Conservation (phyloP, 1,284 basidiomycete genomes). For the Moesziomyces antarcticus region DNA sequence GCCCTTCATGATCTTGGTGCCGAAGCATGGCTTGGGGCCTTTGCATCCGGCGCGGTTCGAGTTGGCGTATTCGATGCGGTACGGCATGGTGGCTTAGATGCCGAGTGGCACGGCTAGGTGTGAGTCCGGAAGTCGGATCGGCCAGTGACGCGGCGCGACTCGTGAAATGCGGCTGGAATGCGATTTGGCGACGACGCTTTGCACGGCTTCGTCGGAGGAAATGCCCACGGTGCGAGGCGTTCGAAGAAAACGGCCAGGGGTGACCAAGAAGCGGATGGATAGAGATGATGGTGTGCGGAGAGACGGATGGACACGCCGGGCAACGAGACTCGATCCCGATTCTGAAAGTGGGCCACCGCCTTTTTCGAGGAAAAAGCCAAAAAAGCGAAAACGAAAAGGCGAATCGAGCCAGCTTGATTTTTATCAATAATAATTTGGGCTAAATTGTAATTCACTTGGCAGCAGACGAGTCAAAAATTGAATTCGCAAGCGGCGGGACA, state of each 20-base stretch:
- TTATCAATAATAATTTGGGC: neutral
- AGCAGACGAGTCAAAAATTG: neutral
- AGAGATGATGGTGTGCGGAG: conserved; percentile 15
- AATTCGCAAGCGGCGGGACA: neutral
- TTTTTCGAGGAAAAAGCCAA: conserved; percentile 2
- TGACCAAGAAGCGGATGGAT: conserved; percentile 1
- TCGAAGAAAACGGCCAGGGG: neutral
- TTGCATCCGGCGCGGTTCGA: conserved; percentile 80
- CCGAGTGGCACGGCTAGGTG: neutral
- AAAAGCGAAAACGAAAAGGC: neutral
- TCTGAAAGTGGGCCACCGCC: neutral
- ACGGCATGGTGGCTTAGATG: conserved; percentile 40
- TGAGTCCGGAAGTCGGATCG: neutral
- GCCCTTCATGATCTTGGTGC: conserved; percentile 79
- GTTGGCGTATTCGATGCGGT: conserved; percentile 59
- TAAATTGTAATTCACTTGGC: neutral
- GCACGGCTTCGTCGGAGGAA: neutral
- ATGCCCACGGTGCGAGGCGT: neutral
- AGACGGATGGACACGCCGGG: conserved; percentile 13
- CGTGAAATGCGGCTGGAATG: neutral
- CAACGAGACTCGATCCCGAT: neutral
- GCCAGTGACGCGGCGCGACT: neutral
- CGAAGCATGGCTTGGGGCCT: conserved; percentile 88
- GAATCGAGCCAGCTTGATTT: neutral
- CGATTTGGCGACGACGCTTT: neutral